Conservation (phyloP, 1,284 basidiomycete species). For the Heterobasidion parviporum region DNA sequence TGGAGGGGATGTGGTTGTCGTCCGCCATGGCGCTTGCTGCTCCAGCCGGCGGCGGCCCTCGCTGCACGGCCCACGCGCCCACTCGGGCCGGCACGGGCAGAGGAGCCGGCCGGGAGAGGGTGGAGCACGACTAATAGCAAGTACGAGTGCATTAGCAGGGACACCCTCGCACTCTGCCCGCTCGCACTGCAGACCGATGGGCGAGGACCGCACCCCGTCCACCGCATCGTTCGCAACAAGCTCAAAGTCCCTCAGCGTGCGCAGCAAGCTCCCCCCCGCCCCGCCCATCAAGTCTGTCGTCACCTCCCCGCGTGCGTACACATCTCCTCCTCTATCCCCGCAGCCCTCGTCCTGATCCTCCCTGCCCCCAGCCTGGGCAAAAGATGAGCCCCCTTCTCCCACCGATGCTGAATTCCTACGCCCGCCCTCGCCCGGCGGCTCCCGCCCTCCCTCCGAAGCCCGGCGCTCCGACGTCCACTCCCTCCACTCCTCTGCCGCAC, state of each 20-base stretch:
- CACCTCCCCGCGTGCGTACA: slow-evolving; percentile 59
- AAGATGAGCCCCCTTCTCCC: slow-evolving; percentile 73
- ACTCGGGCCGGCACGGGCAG: neutral
- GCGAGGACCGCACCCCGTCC: slow-evolving; percentile 16
- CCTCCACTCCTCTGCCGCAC: slow-evolving; percentile 37
- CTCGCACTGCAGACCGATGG: slow-evolving; percentile 3
- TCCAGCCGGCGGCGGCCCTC: neutral
- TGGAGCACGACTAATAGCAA: neutral
- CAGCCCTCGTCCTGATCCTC: neutral
- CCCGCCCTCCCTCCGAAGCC: slow-evolving; percentile 24
- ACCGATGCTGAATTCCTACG: slow-evolving; percentile 32
- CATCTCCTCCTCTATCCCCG: slow-evolving; percentile 9
- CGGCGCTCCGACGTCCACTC: slow-evolving; percentile 45
- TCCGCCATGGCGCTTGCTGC: slow-evolving; percentile 23
- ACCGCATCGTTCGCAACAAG: slow-evolving; percentile 33
- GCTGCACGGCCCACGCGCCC: no score
- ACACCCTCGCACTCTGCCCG: neutral
- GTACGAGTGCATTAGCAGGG: neutral
- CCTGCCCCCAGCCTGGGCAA: slow-evolving; percentile 62
- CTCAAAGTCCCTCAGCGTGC: slow-evolving; percentile 32
- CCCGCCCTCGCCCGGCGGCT: slow-evolving; percentile 12
- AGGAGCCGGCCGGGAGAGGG: neutral
- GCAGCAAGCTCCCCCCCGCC: slow-evolving; percentile 29
- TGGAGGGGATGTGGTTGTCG: slow-evolving; percentile 47
- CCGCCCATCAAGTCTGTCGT: slow-evolving; percentile 45